Evolutionary conservation across 129 eudicot genomes (phyloP).

Genomic region (Flaveria robusta): DNA sequence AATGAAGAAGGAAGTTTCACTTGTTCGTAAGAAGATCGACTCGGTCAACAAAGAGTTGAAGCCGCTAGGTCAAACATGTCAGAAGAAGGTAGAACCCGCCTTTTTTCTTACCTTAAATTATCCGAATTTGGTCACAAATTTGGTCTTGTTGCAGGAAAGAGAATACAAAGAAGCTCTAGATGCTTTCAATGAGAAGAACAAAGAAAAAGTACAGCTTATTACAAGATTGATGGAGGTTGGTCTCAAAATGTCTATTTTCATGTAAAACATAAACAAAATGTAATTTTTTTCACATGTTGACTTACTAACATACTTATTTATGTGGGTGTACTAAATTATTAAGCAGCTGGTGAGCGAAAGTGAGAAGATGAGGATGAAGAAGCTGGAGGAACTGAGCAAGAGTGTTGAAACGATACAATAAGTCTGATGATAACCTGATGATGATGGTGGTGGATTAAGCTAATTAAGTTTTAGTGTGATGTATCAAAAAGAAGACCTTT

Average conservation of each 20-base stretch:
- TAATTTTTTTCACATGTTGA: neutral
- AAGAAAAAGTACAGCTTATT: slow-evolving; percentile 90
- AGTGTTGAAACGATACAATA: slow-evolving; percentile 72
- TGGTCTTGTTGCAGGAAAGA: slow-evolving; percentile 57
- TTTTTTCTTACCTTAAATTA: neutral
- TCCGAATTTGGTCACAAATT: slow-evolving; percentile 5
- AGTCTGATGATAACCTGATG: slow-evolving; percentile 35
- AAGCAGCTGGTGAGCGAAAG: slow-evolving; percentile 97
- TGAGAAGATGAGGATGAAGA: slow-evolving; percentile 97
- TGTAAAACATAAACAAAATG: neutral
- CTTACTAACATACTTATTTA: slow-evolving; percentile 34
- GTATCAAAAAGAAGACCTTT: slow-evolving; percentile 46
- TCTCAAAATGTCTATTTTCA: slow-evolving; percentile 25
- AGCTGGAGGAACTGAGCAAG: slow-evolving; percentile 96
- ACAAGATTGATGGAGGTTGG: slow-evolving; percentile 94
- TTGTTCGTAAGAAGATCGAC: slow-evolving; percentile 90
- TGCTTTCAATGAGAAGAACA: slow-evolving; percentile 95
- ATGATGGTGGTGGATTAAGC: slow-evolving; percentile 40
- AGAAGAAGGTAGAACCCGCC: slow-evolving; percentile 70
- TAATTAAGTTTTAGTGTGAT: slow-evolving; percentile 76
- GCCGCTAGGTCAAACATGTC: slow-evolving; percentile 81
- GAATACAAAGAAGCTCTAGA: slow-evolving; percentile 96
- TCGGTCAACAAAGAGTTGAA: slow-evolving; percentile 82
- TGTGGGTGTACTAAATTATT: slow-evolving; percentile 41
- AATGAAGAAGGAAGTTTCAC: slow-evolving; percentile 84